Evolutionary conservation across 140 eudicot species (phyloP).

Genomic region (Senecio squalidus): DNA sequence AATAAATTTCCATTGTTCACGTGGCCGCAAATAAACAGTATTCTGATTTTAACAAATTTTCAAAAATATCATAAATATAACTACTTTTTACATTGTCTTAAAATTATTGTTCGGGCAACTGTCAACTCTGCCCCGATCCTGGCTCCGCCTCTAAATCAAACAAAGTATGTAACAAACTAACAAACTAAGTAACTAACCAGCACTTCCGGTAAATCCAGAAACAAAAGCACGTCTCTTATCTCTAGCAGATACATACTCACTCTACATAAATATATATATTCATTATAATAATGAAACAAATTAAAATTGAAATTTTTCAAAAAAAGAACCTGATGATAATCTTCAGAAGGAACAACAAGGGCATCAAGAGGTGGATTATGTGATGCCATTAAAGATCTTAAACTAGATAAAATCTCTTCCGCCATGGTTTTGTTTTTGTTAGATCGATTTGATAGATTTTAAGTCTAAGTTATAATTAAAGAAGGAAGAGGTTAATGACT

Average conservation of each 20-base stretch:
- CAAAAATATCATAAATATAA: too few species aligned
- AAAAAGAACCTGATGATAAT: constrained; percentile 81
- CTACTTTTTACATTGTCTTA: too few species aligned
- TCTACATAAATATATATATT: constrained; percentile 34
- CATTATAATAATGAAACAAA: neutral
- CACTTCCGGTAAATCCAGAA: constrained; percentile 97
- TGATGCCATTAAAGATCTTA: constrained; percentile 86
- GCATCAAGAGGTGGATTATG: constrained; percentile 96
- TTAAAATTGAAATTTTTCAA: neutral
- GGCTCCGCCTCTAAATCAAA: neutral
- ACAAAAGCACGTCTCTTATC: constrained; percentile 87
- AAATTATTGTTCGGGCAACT: too few species aligned
- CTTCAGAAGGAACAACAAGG: constrained; percentile 90
- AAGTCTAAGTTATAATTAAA: constrained; percentile 4
- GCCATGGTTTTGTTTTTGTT: constrained; percentile 39
- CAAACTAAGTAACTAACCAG: constrained; percentile 49
- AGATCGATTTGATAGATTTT: constrained; percentile 14
- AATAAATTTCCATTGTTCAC: too few species aligned
- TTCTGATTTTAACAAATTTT: too few species aligned
- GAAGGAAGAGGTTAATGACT: constrained; percentile 2
- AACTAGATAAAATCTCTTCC: constrained; percentile 48
- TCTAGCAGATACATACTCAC: constrained; percentile 91
- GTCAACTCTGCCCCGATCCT: too few species aligned
- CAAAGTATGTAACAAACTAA: neutral
- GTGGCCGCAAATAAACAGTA: too few species aligned